Evolutionary conservation across 2,329 filamentous ascomycete genomes (phyloP), one percentile per base, ranked within the genome.

Genomic region (Calonectria montana): DNA sequence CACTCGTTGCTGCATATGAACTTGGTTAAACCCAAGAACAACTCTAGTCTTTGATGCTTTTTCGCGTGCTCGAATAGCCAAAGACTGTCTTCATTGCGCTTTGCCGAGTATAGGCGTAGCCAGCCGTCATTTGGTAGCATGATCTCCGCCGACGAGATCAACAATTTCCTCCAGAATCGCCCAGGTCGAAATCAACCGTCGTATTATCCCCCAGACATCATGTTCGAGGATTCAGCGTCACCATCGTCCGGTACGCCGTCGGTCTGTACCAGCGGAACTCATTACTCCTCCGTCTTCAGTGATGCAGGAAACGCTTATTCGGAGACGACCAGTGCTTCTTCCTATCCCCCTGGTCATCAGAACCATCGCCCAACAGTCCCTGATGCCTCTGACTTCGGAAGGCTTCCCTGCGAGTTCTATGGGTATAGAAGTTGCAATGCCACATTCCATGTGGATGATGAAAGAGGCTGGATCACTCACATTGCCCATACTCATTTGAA

Each of bases 401-500:
- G 48, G 7, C 35, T 67, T 25, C 61, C 73, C 12, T 89, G 87
- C 81, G 88, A 90, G 67, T 87, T 89, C 41, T 70, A 74, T 10
- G 77, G 75, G 6, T 81, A 84, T 25, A 53, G 65, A 1, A 25
- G 55, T 3, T 91, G 89, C 73, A 4, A 71, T 0, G 29, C 69
- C 7, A 72, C 37, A 0, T 90, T 89, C 72, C 41, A 70, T 7
- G 73, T 82, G 3, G 77, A 85, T 12, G 80, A 88, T 0, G 75
- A 79, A 25, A 75, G 82, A 0, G 65, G 18, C 2, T 91, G 89
- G 89, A 84, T 88, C 16, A 68, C 81, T 0, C 89, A 91, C 70
- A 84, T 86, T 31, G 65, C 78, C 2, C 29, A 72, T 0, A 76
- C 81, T 1, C 88, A 90, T 72, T 75, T 86, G 10, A 2, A 41